Base-by-base conservation (phyloP, 805 yeast species). In the Metschnikowia lochheadii region DNA sequence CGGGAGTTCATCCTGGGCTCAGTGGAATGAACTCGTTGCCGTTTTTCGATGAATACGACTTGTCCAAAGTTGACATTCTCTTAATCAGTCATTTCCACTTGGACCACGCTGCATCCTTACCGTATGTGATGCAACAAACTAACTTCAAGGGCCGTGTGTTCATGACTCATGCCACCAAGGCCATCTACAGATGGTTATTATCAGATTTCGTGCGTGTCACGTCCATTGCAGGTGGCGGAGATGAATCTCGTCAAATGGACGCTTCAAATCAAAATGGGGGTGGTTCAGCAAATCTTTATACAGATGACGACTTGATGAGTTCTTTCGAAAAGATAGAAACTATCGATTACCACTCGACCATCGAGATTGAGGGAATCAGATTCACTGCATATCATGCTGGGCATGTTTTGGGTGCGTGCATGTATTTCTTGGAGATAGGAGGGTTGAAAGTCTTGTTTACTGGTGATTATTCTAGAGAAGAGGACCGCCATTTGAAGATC, bases 311-410 rank as follows among this genome's bases (percentile, higher is more conserved):
- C 69, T 74, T 94, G 57, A 81, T 83, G 62, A 85, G 83, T 48
- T 88, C 97, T 0, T 89, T 92, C 61, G 97, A 90, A 61, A 75
- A 81, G 55, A 94, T 94, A 44, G 98, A 94, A 66, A 89, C 98
- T 1, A 82, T 94, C 21, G 99, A 94, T 66, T 94, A 86, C 67
- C 98, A 94, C 67, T 89, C 97, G 4, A 94, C 99, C 0, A 80
- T 89, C 56, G 98, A 94, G 60, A 87, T 91, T 34, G 95, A 88
- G 52, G 99, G 99, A 47, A 85, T 94, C 50, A 78, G 94, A 63
- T 92, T 94, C 72, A 94, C 99, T 1, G 99, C 99, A 1, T 94
- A 86, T 67, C 99, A 92, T 70, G 99, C 99, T 6, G 99, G 99
- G n/a, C 99, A 94, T 76, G 99, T 94, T 11, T 74, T 94, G 40